Conservation (phyloP, 192 early-diverging fungal genomes). For the Mortierella hygrophila region DNA sequence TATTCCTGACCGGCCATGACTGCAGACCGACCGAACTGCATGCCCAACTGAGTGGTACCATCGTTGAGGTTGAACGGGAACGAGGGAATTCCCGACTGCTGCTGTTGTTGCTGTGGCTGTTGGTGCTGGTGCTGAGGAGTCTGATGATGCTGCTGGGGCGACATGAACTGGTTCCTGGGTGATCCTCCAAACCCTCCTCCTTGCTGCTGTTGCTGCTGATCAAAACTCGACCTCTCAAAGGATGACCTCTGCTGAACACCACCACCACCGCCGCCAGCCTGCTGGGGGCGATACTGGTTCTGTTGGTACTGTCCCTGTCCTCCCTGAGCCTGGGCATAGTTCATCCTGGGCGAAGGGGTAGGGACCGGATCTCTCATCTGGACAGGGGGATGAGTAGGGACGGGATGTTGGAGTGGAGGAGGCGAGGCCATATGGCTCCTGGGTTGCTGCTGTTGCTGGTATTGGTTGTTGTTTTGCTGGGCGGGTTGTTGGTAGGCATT, state of each 20-base stretch:
- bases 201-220: slow-evolving; percentile 39
- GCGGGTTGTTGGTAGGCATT: slow-evolving; percentile 46
- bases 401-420: slow-evolving; percentile 72
- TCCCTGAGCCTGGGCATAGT: slow-evolving; percentile 39
- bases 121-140: slow-evolving; percentile 23
- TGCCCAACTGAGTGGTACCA: slow-evolving; percentile 89
- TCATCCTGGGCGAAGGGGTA: slow-evolving; percentile 61
- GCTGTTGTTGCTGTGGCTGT: slow-evolving; percentile 34
- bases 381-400: slow-evolving; percentile 71
- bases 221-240: slow-evolving; percentile 48
- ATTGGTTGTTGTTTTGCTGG: slow-evolving; percentile 12
- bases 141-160: slow-evolving; percentile 33
- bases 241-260: slow-evolving; percentile 24
- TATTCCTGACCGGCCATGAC: slow-evolving; percentile 87
- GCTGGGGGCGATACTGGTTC: slow-evolving; percentile 55
- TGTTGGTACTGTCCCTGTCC: slow-evolving; percentile 34
- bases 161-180: slow-evolving; percentile 39
- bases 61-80: slow-evolving; percentile 71
- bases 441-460: slow-evolving; percentile 39
- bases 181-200: slow-evolving; percentile 30
- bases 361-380: slow-evolving; percentile 62
- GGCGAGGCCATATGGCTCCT: slow-evolving; percentile 58
- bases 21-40: slow-evolving; percentile 92
- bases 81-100: slow-evolving; percentile 50
- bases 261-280: background rate